Conservation (phyloP, 495 filamentous ascomycete genomes). For the Lentithecium fluviatile region DNA sequence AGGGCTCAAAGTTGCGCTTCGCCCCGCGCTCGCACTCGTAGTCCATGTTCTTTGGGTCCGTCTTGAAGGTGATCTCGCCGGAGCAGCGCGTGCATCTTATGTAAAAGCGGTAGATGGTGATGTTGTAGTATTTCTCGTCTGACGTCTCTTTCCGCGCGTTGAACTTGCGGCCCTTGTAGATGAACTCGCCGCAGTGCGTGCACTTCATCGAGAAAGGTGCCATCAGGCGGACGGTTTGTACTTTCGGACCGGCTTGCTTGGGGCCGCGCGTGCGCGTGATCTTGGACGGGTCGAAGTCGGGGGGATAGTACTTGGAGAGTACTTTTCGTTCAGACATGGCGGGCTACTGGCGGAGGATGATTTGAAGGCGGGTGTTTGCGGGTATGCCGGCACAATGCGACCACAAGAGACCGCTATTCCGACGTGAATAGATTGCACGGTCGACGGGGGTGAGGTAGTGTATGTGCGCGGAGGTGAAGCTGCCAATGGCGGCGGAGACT, state of each 20-base stretch:
- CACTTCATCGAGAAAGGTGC: constrained; percentile 96
- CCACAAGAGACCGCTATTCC: too few species aligned
- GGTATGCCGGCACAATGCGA: not conserved
- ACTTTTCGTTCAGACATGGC: constrained; percentile 95
- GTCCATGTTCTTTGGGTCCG: constrained; percentile 92
- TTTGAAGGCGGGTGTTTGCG: not conserved
- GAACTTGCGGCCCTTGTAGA: constrained; percentile 95
- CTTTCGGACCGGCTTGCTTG: constrained; percentile 73
- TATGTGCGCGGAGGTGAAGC: too few species aligned
- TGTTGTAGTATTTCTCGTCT: constrained; percentile 85
- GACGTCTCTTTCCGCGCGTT: constrained; percentile 94
- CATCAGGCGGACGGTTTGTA: constrained; percentile 92
- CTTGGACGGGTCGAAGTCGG: constrained; percentile 92
- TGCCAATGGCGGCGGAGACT: too few species aligned
- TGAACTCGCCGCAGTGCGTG: constrained; percentile 87
- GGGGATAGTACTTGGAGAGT: constrained; percentile 76
- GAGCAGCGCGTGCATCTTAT: constrained; percentile 90
- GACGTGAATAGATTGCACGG: too few species aligned
- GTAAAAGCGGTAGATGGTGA: constrained; percentile 90
- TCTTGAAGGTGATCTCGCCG: constrained; percentile 90
- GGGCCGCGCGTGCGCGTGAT: constrained; percentile 67
- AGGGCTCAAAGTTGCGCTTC: constrained; percentile 89
- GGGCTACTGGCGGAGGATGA: constrained; percentile 18
- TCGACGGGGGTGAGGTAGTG: too few species aligned
- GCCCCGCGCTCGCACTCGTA: constrained; percentile 85